A percentile compares a stretch with the other conserved stretches of the same genome.
Conservation (phyloP, 306 rosid genomes). For the Casuarina cunninghamiana region DNA sequence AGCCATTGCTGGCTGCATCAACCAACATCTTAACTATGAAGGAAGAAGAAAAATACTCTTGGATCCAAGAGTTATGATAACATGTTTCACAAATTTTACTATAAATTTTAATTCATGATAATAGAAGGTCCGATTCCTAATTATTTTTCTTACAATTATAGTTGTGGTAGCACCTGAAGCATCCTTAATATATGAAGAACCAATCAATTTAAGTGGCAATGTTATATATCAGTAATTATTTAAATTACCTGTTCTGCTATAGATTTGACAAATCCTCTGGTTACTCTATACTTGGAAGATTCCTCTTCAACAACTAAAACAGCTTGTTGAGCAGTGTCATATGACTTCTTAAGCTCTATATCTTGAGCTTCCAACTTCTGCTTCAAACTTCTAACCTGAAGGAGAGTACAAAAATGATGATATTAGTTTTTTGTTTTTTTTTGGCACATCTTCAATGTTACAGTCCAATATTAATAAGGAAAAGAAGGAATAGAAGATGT, state of each 20-base stretch:
- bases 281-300: constrained; percentile 55
- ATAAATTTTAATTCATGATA: background rate
- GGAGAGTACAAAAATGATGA: constrained; percentile 28
- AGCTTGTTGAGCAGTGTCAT: constrained; percentile 44
- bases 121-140: background rate
- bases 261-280: constrained; percentile 53
- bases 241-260: constrained; percentile 67
- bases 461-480: constrained; percentile 13
- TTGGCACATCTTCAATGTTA: background rate
- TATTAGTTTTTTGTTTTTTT: background rate
- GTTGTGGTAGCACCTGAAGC: background rate
- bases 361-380: constrained; percentile 63
- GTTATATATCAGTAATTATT: constrained; percentile 8
- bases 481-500: constrained; percentile 1
- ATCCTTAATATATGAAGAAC: background rate
- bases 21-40: background rate
- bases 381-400: constrained; percentile 60
- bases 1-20: background rate
- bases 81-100: background rate
- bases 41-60: background rate
- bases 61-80: background rate
- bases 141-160: background rate
- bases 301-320: constrained; percentile 52
- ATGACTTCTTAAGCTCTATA: constrained; percentile 52
- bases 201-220: background rate